These are phyloP conservation scores for Delphinella strobiligena DNA, from an alignment of 2,329 filamentous ascomycete species.

Conservation along the genomic window DNA sequence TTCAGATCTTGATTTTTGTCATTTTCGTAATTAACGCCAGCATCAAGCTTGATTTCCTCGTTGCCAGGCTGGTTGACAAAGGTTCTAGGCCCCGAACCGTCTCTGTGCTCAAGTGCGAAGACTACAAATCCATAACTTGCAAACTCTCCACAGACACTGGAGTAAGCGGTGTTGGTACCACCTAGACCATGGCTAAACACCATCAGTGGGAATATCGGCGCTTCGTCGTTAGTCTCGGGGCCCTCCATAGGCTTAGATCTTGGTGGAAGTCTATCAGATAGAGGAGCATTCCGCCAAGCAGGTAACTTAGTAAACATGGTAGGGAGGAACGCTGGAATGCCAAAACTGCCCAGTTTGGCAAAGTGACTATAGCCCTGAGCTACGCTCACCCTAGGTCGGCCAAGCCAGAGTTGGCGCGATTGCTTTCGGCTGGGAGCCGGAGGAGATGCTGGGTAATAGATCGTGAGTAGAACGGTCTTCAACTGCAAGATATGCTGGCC, in stretches of 20 bases:
- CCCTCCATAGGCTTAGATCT: constrained; percentile 25
- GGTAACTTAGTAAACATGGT: constrained; percentile 56
- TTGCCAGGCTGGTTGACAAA: constrained; percentile 45
- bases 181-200: constrained; percentile 57
- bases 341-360: constrained; percentile 37
- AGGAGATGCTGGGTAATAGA: constrained; percentile 49
- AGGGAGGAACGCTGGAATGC: constrained; percentile 41
- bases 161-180: constrained; percentile 51
- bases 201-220: constrained; percentile 47
- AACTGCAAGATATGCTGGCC: constrained; percentile 37
- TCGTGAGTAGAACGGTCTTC: constrained; percentile 49
- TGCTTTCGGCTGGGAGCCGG: constrained; percentile 27
- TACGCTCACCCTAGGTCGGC: constrained; percentile 42
- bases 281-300: constrained; percentile 47
- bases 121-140: constrained; percentile 56
- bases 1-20: constrained; percentile 14
- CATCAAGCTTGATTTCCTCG: constrained; percentile 24
- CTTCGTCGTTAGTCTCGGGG: constrained; percentile 28
- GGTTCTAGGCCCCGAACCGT: constrained; percentile 50
- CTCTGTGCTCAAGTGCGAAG: constrained; percentile 52
- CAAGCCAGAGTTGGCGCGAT: constrained; percentile 50
- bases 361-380: constrained; percentile 53
- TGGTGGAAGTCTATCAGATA: constrained; percentile 40
- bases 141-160: constrained; percentile 52
- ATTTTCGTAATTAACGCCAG: constrained; percentile 1